phyloP scores from a whole-genome alignment of 2,329 filamentous ascomycete species.

The Nothophaeocryptopus gaeumannii region DNA sequence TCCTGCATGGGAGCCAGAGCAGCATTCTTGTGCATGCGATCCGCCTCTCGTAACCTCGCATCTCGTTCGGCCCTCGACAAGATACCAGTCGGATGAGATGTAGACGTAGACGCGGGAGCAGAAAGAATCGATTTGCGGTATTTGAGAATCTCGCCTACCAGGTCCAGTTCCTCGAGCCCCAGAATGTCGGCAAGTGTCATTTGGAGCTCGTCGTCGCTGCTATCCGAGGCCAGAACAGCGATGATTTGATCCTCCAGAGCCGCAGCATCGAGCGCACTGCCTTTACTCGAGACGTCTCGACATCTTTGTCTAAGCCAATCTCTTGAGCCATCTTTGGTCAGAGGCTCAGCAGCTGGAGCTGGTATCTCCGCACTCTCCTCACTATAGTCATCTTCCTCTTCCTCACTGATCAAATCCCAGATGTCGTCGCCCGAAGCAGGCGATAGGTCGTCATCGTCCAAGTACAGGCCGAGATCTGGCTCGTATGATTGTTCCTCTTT shows the following conservation, averaged over 20 bases:
- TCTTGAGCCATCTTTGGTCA: slow-evolving; percentile 24
- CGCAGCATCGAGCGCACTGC: slow-evolving; percentile 64
- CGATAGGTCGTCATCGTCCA: slow-evolving; percentile 64
- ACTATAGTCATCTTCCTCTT: slow-evolving; percentile 63
- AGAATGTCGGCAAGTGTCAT: slow-evolving; percentile 84
- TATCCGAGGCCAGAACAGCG: slow-evolving; percentile 68
- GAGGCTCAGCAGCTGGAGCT: slow-evolving; percentile 36
- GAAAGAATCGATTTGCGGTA: slow-evolving; percentile 66
- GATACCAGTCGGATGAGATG: slow-evolving; percentile 51
- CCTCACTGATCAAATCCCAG: slow-evolving; percentile 86
- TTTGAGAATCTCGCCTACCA: slow-evolving; percentile 85
- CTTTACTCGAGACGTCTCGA: slow-evolving; percentile 59
- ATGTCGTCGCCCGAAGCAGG: slow-evolving; percentile 72
- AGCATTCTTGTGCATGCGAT: slow-evolving; percentile 79
- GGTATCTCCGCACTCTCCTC: slow-evolving; percentile 59
- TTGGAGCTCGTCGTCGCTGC: slow-evolving; percentile 80
- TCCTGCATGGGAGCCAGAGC: slow-evolving; percentile 67
- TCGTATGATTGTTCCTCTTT: slow-evolving; percentile 32
- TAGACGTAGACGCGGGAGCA: slow-evolving; percentile 28
- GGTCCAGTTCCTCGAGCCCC: slow-evolving; percentile 88
- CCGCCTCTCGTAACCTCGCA: slow-evolving; percentile 69
- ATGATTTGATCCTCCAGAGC: slow-evolving; percentile 76
- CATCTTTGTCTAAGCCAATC: slow-evolving; percentile 74
- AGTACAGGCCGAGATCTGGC: slow-evolving; percentile 48
- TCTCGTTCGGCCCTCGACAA: slow-evolving; percentile 76